Conservation (phyloP, 2,329 filamentous ascomycete genomes). For the Didymella segeticola region DNA sequence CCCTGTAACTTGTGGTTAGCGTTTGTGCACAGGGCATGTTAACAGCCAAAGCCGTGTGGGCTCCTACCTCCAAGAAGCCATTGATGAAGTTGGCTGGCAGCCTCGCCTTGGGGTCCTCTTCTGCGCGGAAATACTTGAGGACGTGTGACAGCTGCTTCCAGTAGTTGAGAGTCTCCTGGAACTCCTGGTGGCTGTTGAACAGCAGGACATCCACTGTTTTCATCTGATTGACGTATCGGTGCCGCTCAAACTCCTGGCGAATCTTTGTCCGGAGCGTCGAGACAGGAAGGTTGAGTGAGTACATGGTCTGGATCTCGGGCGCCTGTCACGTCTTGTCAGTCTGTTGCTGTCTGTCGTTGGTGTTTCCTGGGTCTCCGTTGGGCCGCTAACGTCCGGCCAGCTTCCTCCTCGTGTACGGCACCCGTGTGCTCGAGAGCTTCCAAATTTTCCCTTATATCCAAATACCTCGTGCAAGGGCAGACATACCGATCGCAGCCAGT, state of each 20-base stretch:
- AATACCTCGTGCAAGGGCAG: background rate
- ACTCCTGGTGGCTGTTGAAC: conserved; percentile 90
- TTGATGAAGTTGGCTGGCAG: conserved; percentile 90
- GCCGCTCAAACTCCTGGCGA: conserved; percentile 94
- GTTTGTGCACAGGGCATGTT: background rate
- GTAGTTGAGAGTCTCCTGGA: conserved; percentile 98
- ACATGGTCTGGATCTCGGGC: conserved; percentile 97
- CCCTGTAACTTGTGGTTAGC: conserved; percentile 37
- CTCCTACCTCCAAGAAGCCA: conserved; percentile 87
- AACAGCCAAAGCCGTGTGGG: background rate
- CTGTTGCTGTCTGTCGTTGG: background rate
- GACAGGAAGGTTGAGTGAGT: conserved; percentile 88
- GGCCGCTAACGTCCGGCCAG: background rate
- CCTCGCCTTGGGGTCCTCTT: conserved; percentile 77
- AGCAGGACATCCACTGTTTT: conserved; percentile 87
- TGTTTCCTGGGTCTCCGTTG: background rate
- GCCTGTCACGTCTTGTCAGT: conserved; percentile 64
- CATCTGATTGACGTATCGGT: conserved; percentile 91
- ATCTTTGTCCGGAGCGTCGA: conserved; percentile 90
- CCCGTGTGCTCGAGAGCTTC: background rate
- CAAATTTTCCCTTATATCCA: conserved; percentile 1
- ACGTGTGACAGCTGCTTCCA: conserved; percentile 98
- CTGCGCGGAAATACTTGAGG: conserved; percentile 94
- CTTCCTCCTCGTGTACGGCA: background rate
- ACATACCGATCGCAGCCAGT: conserved; percentile 96